phyloP scores from a whole-genome alignment of 2,329 filamentous ascomycete species.

The Aspergillus ustus region DNA sequence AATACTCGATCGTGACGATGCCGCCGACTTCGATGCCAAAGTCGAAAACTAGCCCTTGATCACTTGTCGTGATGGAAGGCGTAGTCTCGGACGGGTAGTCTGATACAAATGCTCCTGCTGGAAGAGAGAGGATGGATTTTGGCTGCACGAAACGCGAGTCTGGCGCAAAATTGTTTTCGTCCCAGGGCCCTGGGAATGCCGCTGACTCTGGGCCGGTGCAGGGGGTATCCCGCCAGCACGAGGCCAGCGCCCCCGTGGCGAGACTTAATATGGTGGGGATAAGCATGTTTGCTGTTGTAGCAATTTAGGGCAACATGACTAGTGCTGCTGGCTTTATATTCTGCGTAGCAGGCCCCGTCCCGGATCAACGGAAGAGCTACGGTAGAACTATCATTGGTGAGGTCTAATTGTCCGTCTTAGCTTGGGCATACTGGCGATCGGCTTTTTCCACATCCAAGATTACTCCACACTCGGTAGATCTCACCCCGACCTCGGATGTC shows the following conservation, averaged over 20 bases:
- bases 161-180: slow-evolving; percentile 62
- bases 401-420: no score
- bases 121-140: slow-evolving; percentile 46
- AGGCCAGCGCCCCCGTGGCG: neutral
- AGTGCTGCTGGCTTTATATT: neutral
- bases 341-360: no score
- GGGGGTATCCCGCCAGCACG: slow-evolving; percentile 60
- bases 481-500: neutral
- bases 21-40: slow-evolving; percentile 65
- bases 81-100: slow-evolving; percentile 34
- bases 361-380: no score
- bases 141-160: slow-evolving; percentile 56
- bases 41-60: slow-evolving; percentile 55
- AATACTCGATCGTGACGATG: slow-evolving; percentile 58
- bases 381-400: no score
- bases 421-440: no score
- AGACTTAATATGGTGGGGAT: neutral
- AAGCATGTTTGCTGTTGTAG: neutral
- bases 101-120: slow-evolving; percentile 30
- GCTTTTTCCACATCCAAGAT: no score
- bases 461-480: neutral
- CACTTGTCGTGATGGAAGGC: slow-evolving; percentile 52
- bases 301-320: neutral
- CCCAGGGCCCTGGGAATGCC: slow-evolving; percentile 63
- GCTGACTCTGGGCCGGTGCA: slow-evolving; percentile 57